A percentile compares a stretch with the other conserved stretches of the same genome.
Evolutionary conservation across 2,329 filamentous ascomycete genomes (phyloP).

Genomic region (Rhinocladiella similis): DNA sequence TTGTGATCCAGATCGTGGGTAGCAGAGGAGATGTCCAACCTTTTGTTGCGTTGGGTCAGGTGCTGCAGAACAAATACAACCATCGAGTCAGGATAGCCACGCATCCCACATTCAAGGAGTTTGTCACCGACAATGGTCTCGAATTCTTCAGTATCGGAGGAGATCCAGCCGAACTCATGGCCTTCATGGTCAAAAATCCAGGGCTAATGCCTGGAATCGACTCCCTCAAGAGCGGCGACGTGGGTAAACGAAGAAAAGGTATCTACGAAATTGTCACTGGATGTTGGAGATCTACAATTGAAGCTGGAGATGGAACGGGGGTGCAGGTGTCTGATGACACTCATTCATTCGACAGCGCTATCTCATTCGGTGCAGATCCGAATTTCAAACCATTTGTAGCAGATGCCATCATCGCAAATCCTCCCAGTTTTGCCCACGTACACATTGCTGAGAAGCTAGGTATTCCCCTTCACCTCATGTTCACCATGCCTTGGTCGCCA

Average conservation of each 20-base stretch:
- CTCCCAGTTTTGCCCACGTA: constrained; percentile 74
- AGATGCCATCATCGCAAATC: constrained; percentile 85
- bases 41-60: constrained; percentile 68
- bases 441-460: constrained; percentile 78
- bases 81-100: constrained; percentile 75
- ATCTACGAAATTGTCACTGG: constrained; percentile 80
- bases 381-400: constrained; percentile 70
- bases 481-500: constrained; percentile 91
- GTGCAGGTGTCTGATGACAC: constrained; percentile 51
- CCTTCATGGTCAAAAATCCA: constrained; percentile 89
- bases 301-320: constrained; percentile 68
- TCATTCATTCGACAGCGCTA: constrained; percentile 36
- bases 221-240: constrained; percentile 72
- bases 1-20: constrained; percentile 74
- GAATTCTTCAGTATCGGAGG: constrained; percentile 79
- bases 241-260: constrained; percentile 70
- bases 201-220: constrained; percentile 82
- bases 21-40: constrained; percentile 76
- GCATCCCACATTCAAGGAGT: constrained; percentile 66
- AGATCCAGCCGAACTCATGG: constrained; percentile 74
- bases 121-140: constrained; percentile 68
- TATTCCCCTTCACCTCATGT: constrained; percentile 81
- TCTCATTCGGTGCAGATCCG: constrained; percentile 44
- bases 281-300: constrained; percentile 83
- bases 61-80: constrained; percentile 63